A percentile compares a stretch with the other conserved stretches of the same genome.
Evolutionary conservation across 441 rosid species (phyloP).

Genomic region (Gossypium aridum): DNA sequence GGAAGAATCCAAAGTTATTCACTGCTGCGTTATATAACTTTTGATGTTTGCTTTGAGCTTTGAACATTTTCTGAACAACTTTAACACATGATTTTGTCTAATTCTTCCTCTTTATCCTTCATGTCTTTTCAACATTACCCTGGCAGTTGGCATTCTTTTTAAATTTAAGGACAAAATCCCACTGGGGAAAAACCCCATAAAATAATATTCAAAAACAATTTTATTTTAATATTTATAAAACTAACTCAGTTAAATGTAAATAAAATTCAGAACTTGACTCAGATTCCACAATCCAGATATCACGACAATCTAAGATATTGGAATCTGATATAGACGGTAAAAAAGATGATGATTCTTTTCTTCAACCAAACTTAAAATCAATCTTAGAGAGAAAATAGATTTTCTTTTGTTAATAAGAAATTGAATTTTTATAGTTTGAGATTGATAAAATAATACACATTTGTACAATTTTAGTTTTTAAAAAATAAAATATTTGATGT

Average conservation of each 20-base stretch:
- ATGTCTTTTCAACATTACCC: neutral
- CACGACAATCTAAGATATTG: neutral
- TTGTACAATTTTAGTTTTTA: too few species aligned
- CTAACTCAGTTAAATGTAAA: neutral
- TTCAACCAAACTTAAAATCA: neutral
- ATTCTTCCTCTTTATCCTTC: neutral
- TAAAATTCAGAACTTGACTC: neutral
- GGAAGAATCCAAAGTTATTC: constrained; percentile 31
- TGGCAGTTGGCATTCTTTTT: neutral
- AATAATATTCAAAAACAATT: neutral
- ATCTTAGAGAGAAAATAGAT: neutral
- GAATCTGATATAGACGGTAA: neutral
- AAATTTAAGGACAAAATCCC: neutral
- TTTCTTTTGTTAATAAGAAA: too few species aligned
- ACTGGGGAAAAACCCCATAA: neutral
- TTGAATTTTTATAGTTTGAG: too few species aligned
- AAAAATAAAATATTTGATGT: neutral
- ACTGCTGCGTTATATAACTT: neutral
- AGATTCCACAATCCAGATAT: neutral
- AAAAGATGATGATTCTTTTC: neutral
- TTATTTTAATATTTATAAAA: neutral
- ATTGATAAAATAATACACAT: too few species aligned
- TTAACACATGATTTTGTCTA: constrained; percentile 22
- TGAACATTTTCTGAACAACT: neutral
- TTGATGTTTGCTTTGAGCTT: neutral